Conservation (phyloP, 352 stramenopile species). For the Achlya hypogyna region DNA sequence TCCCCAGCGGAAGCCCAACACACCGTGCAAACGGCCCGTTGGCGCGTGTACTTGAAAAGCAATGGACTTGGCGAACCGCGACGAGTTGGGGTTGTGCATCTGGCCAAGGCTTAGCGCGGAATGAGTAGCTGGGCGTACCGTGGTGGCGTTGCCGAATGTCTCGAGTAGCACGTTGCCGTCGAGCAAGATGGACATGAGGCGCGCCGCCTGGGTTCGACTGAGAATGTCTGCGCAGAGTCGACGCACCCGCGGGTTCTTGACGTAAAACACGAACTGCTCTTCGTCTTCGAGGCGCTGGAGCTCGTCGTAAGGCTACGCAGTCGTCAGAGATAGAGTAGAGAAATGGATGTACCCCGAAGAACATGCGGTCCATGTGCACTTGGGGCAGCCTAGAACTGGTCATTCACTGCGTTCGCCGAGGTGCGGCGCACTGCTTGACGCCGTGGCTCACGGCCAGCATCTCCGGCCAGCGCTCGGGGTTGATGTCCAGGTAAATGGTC, state of each 20-base stretch:
- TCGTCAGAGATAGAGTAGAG: background rate
- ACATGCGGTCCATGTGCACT: conserved; percentile 55
- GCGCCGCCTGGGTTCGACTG: conserved; percentile 8
- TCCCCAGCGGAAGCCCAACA: conserved; percentile 36
- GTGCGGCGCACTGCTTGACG: conserved; percentile 34
- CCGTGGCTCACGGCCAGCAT: conserved; percentile 46
- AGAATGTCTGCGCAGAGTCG: conserved; percentile 46
- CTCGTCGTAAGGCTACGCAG: conserved; percentile 40
- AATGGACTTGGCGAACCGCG: conserved; percentile 57
- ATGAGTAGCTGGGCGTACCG: conserved; percentile 16
- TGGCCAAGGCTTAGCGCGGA: background rate
- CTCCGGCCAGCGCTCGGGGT: conserved; percentile 49
- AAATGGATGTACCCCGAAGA: conserved; percentile 43
- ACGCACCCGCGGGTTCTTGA: conserved; percentile 53
- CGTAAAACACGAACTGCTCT: conserved; percentile 70
- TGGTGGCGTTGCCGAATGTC: conserved; percentile 58
- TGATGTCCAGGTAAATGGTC: conserved; percentile 59
- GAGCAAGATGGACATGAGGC: conserved; percentile 8
- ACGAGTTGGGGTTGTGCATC: conserved; percentile 53
- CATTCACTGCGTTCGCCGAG: background rate
- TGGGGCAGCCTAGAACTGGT: conserved; percentile 37
- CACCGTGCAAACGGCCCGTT: conserved; percentile 21
- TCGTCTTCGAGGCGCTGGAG: conserved; percentile 67
- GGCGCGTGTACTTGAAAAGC: conserved; percentile 6
- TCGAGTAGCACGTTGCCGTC: conserved; percentile 57